phyloP scores from a whole-genome alignment of 2,329 filamentous ascomycete genomes.

The Coniochaeta pulveracea region DNA sequence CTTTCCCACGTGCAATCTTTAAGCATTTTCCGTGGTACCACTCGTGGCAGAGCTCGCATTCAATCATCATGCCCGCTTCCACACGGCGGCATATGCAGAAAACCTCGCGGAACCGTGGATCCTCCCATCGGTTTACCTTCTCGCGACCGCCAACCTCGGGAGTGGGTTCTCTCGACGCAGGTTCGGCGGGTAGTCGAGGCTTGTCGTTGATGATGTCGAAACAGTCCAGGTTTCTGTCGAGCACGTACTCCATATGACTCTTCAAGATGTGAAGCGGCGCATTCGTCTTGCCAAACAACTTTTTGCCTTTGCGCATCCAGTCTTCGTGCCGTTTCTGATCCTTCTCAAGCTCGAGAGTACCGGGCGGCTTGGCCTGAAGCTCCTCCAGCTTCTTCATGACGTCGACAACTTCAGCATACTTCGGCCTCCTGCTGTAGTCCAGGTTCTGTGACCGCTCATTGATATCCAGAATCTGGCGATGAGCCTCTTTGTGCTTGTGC shows the following conservation, averaged over 20 bases:
- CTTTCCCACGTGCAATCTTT: slow-evolving; percentile 93
- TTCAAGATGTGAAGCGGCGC: slow-evolving; percentile 92
- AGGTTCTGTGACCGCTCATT: slow-evolving; percentile 65
- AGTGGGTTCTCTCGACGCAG: slow-evolving; percentile 71
- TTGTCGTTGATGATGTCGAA: slow-evolving; percentile 81
- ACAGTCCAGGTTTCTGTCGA: slow-evolving; percentile 80
- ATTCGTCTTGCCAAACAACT: slow-evolving; percentile 95
- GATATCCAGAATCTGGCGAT: slow-evolving; percentile 74
- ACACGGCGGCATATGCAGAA: slow-evolving; percentile 93
- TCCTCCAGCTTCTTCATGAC: slow-evolving; percentile 80
- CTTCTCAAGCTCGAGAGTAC: slow-evolving; percentile 85
- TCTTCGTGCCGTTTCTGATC: slow-evolving; percentile 94
- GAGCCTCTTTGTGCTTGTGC: slow-evolving; percentile 90
- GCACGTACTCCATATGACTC: slow-evolving; percentile 85
- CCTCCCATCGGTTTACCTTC: slow-evolving; percentile 44
- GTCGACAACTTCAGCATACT: slow-evolving; percentile 81
- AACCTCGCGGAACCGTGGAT: slow-evolving; percentile 61
- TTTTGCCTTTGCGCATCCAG: slow-evolving; percentile 98
- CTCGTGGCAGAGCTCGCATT: slow-evolving; percentile 95
- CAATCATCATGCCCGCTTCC: slow-evolving; percentile 98
- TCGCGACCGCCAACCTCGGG: slow-evolving; percentile 31
- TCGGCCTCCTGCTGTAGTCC: slow-evolving; percentile 70
- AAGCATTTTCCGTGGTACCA: slow-evolving; percentile 99
- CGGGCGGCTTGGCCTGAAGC: slow-evolving; percentile 82
- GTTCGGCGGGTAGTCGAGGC: slow-evolving; percentile 82